Evolutionary conservation across 768 basidiomycete species (phyloP), one percentile per base, ranked within the genome.

Genomic region (Tricholomella constricta): DNA sequence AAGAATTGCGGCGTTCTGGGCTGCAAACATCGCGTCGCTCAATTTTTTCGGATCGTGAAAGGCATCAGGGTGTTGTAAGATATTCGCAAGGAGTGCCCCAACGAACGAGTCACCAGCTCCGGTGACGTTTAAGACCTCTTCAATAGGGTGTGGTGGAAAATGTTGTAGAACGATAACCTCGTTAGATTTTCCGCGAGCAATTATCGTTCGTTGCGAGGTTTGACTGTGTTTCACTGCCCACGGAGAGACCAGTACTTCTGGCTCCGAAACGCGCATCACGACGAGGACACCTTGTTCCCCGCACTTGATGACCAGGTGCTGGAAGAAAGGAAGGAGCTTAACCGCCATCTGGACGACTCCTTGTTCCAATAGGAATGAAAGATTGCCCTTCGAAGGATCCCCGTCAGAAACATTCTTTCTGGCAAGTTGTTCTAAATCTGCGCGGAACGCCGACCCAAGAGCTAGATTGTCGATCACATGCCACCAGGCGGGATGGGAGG

Each of bases 271-370:
- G 35, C 79, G 80, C 81, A 89, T 84, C 4, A 75, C 83, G 19
- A 83, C 73, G 45, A 91, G 48, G 17, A 86, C 81, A 17, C 91
- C 91, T 42, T 74, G 72, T 10, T 78, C 73, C 14, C 95, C 94
- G 52, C 88, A 89, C 70, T 98, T 98, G 64, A 98, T 78, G 63
- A 96, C 75, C 26, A 97, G 73, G 58, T 89, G 82, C 55, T 85
- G 82, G 65, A 98, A 88, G 71, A 91, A 89, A 0, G 94, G 92
- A 6, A 97, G 78, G 6, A 95, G 79, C 56, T 85, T 80, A 45
- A 94, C 71, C 6, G 90, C 88, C 84, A 88, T 92, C 64, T 90
- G 91, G 0, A 82, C 82, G 27, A 91, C 63, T 5, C 94, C 94
- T 37, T 83, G 69, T 7, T 85, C 77, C n/a, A 80, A 64, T 2